These are phyloP conservation scores for Arthroderma sp. DNA, from an alignment of 2,329 filamentous ascomycete species.

Conservation along the genomic window DNA sequence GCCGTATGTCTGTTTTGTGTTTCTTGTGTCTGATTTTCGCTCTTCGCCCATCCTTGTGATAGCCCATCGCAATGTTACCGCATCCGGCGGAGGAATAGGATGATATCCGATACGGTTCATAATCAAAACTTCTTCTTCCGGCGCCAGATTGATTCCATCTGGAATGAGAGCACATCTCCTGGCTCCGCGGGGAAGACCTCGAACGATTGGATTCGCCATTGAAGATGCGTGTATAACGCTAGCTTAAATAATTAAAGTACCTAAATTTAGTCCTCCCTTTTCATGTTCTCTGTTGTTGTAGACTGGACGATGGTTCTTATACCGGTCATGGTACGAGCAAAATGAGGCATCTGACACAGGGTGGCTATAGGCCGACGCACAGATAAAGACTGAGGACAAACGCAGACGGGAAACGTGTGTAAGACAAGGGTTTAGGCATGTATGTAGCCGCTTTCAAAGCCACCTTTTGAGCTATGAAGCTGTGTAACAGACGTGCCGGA, in stretches of 20 bases:
- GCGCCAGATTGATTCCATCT: conserved; percentile 1
- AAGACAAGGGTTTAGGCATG: too few relatives aligned
- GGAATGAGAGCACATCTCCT: conserved; percentile 5
- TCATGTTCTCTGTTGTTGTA: not conserved
- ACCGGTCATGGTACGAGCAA: not conserved
- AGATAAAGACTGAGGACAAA: not conserved
- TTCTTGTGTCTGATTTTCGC: not conserved
- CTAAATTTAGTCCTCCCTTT: too few relatives aligned
- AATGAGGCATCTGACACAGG: not conserved
- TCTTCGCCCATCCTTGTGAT: not conserved
- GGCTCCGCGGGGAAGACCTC: not conserved
- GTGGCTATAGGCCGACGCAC: not conserved
- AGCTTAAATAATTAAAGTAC: not conserved
- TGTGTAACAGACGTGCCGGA: too few relatives aligned
- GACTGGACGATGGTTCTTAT: not conserved
- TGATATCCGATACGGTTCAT: conserved; percentile 5
- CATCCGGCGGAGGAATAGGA: conserved; percentile 2
- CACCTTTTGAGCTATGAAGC: too few relatives aligned
- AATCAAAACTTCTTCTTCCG: conserved; percentile 3
- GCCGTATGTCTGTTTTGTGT: not conserved
- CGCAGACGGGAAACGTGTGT: not conserved
- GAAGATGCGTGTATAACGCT: not conserved
- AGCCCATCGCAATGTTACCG: not conserved
- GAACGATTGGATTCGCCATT: too few relatives aligned
- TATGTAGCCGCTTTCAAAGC: too few relatives aligned